phyloP scores from a whole-genome alignment of 164 flowering plant species.

The Saururus chinensis region DNA sequence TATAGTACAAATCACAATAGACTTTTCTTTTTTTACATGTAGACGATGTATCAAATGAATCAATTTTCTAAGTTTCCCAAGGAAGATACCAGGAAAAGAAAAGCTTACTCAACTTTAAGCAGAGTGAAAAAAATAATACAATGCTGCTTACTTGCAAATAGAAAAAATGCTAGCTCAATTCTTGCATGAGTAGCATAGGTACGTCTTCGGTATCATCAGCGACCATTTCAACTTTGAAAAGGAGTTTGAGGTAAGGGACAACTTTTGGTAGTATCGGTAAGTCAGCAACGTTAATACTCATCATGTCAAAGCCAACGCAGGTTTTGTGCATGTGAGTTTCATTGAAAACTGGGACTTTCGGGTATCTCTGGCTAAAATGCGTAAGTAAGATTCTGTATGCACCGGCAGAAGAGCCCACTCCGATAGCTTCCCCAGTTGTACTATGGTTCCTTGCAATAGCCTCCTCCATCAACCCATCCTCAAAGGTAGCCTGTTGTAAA shows the following conservation, averaged over 20 bases:
- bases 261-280: slow-evolving; percentile 76
- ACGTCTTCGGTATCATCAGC: slow-evolving; percentile 59
- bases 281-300: slow-evolving; percentile 91
- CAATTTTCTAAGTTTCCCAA: no score
- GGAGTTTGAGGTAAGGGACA: slow-evolving; percentile 69
- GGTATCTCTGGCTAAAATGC: slow-evolving; percentile 98
- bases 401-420: slow-evolving; percentile 62
- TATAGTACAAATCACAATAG: no score
- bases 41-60: no score
- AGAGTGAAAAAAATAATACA: not conserved
- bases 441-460: slow-evolving; percentile 90
- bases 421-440: slow-evolving; percentile 90
- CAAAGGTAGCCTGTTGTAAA: slow-evolving; percentile 86
- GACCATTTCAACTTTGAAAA: slow-evolving; percentile 60
- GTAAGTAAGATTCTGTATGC: slow-evolving; percentile 82
- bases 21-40: no score
- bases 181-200: not conserved
- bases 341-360: slow-evolving; percentile 84
- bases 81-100: no score
- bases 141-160: not conserved
- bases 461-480: slow-evolving; percentile 80
- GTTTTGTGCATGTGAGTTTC: slow-evolving; percentile 75
- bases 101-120: not conserved
- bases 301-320: slow-evolving; percentile 93
- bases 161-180: not conserved